Evolutionary conservation across 2,329 filamentous ascomycete genomes (phyloP), one percentile per base, ranked within the genome.

Genomic region (Alternaria tenuissima): DNA sequence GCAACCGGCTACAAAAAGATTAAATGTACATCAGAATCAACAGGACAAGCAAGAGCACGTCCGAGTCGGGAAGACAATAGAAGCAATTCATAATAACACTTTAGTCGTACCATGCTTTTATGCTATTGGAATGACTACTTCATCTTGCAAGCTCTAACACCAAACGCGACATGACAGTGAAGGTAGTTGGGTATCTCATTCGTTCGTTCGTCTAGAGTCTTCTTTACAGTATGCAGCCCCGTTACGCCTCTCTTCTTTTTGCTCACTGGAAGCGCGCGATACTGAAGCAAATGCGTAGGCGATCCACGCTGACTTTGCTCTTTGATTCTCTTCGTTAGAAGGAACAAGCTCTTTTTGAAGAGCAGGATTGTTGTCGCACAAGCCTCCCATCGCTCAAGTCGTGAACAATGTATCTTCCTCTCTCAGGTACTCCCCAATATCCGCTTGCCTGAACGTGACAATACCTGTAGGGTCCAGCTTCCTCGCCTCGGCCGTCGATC

Each of bases 361-460:
- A 53, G 48, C 43, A 43, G 47, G 39, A 41, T 39, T n/a, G 39
- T 34, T 4, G 34, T 38, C 22, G 42, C 36, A 36, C 41, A 28
- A n/a, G 28, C 32, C 34, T 5, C 18, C 24, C 4, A 26, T 28
- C 16, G 22, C 61, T 75, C 71, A 78, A 42, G 87, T 87, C 47
- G 86, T 84, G 75, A 89, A 89, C 49, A 89, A 79, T 1, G 86
- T 86, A 72, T 89, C 87, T 79, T 89, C 87, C 75, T 98, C 94
- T 76, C 95, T 88, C 74, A 99, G 83, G 76, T 97, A 99, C 82
- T 98, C 94, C 71, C 95, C 95, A 69, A 92, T 91, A 82, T 99
- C 95, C 1, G 92, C 92, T 81, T 99, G 95, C 67, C 94, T 86
- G 81, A 97, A 98, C 56, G 91, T 90, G 9, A 92, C 90, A 62